These are phyloP conservation scores for Arabidopsis suecica DNA, from an alignment of 345 rosid genomes.

Conservation along the genomic window DNA sequence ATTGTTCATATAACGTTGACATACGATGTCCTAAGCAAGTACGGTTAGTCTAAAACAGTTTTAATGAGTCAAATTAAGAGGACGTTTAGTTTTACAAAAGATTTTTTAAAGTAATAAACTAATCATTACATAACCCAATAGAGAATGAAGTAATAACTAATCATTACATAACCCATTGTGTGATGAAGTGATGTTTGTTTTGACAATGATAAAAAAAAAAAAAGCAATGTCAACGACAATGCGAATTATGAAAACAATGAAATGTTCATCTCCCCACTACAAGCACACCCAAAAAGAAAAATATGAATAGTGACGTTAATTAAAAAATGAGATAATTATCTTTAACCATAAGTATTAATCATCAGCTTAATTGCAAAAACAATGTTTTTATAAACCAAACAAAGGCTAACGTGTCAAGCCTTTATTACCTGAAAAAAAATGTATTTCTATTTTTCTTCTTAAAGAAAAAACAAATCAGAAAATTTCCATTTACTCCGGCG, in stretches of 20 bases:
- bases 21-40: constrained; percentile 6
- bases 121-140: constrained; percentile 25
- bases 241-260: constrained; percentile 29
- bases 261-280: constrained; percentile 45
- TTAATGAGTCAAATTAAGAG: constrained; percentile 40
- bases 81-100: neutral
- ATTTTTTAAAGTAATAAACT: neutral
- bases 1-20: constrained; percentile 24
- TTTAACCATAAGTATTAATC: constrained; percentile 35
- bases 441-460: constrained; percentile 13
- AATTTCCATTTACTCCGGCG: constrained; percentile 32
- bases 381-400: constrained; percentile 7
- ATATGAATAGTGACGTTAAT: constrained; percentile 20
- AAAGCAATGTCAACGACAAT: constrained; percentile 46
- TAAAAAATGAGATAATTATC: constrained; percentile 7
- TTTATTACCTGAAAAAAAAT: constrained; percentile 25
- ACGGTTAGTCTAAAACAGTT: neutral
- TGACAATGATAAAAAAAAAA: constrained; percentile 2
- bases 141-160: constrained; percentile 24
- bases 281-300: constrained; percentile 26
- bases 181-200: constrained; percentile 36
- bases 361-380: neutral
- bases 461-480: constrained; percentile 30
- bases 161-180: constrained; percentile 33
- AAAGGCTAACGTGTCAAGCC: constrained; percentile 34